A percentile compares a stretch with the other conserved stretches of the same genome.
phyloP scores from a whole-genome alignment of 2,329 filamentous ascomycete genomes.

The Clonostachys sp. region DNA sequence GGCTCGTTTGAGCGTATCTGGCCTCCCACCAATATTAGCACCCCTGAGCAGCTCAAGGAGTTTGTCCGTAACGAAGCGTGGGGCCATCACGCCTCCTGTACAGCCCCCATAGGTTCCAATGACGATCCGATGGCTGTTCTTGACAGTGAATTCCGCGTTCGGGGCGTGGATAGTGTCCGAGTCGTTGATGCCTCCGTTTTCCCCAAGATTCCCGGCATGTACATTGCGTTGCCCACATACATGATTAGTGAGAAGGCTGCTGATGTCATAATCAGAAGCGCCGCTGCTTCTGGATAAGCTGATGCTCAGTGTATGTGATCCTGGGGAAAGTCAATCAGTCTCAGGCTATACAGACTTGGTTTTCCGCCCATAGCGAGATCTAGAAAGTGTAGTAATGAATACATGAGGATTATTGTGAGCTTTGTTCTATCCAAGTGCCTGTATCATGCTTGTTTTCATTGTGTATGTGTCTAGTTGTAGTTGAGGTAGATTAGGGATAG shows the following conservation, averaged over 20 bases:
- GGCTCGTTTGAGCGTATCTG: conserved; percentile 27
- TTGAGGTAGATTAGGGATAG: no score
- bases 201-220: conserved; percentile 40
- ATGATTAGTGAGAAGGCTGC: conserved; percentile 59
- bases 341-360: no score
- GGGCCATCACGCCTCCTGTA: conserved; percentile 53
- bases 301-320: no score
- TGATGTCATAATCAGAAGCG: conserved; percentile 39
- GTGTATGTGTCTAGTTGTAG: no score
- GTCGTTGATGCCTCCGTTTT: conserved; percentile 57
- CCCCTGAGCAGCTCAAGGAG: conserved; percentile 35
- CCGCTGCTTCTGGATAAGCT: not conserved
- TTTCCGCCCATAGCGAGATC: no score
- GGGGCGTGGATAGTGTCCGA: conserved; percentile 44
- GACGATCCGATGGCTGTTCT: conserved; percentile 48
- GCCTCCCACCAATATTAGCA: conserved; percentile 29
- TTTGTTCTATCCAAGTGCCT: no score
- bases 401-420: no score
- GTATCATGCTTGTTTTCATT: no score
- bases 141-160: conserved; percentile 47
- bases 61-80: conserved; percentile 39
- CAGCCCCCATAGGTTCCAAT: conserved; percentile 47
- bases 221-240: conserved; percentile 47
- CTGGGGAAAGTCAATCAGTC: no score
- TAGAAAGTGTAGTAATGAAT: no score